Evolutionary conservation across 2,329 filamentous ascomycete genomes (phyloP), one percentile per base, ranked within the genome.

Genomic region (Leptographium lundbergii): DNA sequence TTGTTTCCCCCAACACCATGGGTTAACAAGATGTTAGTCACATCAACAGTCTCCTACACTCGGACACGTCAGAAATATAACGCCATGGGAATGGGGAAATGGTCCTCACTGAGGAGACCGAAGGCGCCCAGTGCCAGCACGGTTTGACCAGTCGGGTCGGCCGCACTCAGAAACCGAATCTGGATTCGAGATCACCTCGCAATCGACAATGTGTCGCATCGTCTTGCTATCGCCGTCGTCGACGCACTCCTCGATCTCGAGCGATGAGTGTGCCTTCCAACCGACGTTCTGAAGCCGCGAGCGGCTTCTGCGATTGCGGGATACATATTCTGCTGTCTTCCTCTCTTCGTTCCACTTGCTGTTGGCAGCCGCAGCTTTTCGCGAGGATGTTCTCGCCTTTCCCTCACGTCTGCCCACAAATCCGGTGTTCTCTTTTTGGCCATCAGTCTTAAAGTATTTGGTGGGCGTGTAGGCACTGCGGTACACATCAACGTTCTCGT

Each of bases 121-220:
- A 13, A 17, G 11, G 11, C n/a, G 22, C 6, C 34, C 36, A 34
- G 29, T 24, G 9, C 24, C 6, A 13, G 36, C 36, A 47, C 54
- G 4, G 17, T 24, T 29, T 22, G 55, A 51, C 45, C 29, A 25
- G 22, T 50, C 19, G 1, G 24, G 14, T 27, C 47, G 22, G 56
- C 32, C 13, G 32, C 17, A 25, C 1, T 57, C 47, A 6, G 45
- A 39, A 2, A 22, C 10, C 17, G 47, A 34, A 34, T 59, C 59
- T 2, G 59, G 59, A 27, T 61, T 61, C 17, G 61, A 62, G 24
- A 61, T 53, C 3, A 63, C 61, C 39, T 61, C 61, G 27, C 60
- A 63, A 0, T 63, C 60, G 13, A 56, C 42, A 42, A 63, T 42
- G 11, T 53, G 60, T 9, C 19, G 52, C 56, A 19, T 32, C 29